Conservation (phyloP, 1,284 basidiomycete genomes). For the Naganishia sp. region DNA sequence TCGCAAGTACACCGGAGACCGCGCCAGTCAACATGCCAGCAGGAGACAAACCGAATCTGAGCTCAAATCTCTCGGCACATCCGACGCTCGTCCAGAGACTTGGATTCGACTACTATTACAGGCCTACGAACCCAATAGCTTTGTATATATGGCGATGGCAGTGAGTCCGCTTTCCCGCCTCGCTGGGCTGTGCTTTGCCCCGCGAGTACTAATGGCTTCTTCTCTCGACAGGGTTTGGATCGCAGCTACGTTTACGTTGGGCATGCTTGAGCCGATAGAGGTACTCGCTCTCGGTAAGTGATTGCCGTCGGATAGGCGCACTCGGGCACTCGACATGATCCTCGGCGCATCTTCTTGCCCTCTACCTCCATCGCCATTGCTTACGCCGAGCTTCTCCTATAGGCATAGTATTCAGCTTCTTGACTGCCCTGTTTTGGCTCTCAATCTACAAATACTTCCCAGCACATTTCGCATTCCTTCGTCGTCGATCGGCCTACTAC, state of each 20-base stretch:
- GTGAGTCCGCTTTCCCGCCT: not conserved
- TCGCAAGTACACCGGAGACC: no score
- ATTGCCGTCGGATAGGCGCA: no score
- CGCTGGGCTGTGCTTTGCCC: not conserved
- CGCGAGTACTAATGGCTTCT: not conserved
- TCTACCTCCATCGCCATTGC: not conserved
- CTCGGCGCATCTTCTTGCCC: not conserved
- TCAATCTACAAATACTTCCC: conserved; percentile 53
- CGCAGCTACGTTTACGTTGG: conserved; percentile 47
- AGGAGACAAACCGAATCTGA: conserved; percentile 13
- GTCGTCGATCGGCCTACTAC: conserved; percentile 52
- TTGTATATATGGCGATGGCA: conserved; percentile 18
- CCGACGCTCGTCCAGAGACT: conserved; percentile 18
- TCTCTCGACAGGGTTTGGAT: conserved; percentile 42
- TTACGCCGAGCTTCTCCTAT: not conserved
- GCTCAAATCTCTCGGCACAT: conserved; percentile 19
- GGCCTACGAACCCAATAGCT: conserved; percentile 18
- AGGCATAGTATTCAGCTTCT: conserved; percentile 44
- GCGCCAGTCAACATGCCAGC: not conserved
- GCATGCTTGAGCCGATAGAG: conserved; percentile 54
- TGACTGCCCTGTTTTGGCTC: conserved; percentile 50
- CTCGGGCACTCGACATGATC: no score
- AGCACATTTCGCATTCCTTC: conserved; percentile 48
- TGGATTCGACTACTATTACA: conserved; percentile 23
- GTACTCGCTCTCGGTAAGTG: conserved; percentile 48